Evolutionary conservation across 129 eudicot species (phyloP).

Genomic region (Dittrichia graveolens): DNA sequence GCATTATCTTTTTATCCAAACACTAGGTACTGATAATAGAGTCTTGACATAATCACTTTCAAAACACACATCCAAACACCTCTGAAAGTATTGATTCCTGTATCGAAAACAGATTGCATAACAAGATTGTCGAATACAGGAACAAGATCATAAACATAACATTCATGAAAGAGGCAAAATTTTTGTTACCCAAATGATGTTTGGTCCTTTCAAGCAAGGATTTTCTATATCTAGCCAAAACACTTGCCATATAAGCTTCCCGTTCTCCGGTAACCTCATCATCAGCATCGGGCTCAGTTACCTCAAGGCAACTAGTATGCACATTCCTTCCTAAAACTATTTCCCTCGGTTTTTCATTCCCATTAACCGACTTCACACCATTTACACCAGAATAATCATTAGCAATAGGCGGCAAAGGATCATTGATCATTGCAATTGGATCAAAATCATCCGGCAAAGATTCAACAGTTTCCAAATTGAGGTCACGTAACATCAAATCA

Average conservation of each 20-base stretch:
- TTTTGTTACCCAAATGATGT: slow-evolving; percentile 77
- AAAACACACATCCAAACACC: not conserved
- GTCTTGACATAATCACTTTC: not conserved
- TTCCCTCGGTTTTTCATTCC: slow-evolving; percentile 54
- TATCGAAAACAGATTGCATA: not conserved
- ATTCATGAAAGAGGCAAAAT: not conserved
- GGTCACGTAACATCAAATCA: slow-evolving; percentile 39
- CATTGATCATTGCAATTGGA: slow-evolving; percentile 52
- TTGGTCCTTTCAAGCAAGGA: slow-evolving; percentile 78
- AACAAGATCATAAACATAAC: slow-evolving; percentile 23
- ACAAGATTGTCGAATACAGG: not conserved
- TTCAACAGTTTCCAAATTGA: slow-evolving; percentile 34
- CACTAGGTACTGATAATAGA: not conserved
- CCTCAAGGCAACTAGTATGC: slow-evolving; percentile 65
- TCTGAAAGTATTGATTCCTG: too few species aligned
- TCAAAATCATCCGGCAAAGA: slow-evolving; percentile 48
- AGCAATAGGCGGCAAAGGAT: slow-evolving; percentile 49
- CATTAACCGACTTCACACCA: slow-evolving; percentile 31
- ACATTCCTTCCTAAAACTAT: slow-evolving; percentile 86
- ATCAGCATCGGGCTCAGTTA: slow-evolving; percentile 91
- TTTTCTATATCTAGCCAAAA: slow-evolving; percentile 79
- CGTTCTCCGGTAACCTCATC: slow-evolving; percentile 93
- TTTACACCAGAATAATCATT: slow-evolving; percentile 17
- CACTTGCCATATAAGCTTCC: slow-evolving; percentile 91
- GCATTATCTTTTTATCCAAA: not conserved